phyloP scores from a whole-genome alignment of 495 filamentous ascomycete genomes.

The Podospora anserina region DNA sequence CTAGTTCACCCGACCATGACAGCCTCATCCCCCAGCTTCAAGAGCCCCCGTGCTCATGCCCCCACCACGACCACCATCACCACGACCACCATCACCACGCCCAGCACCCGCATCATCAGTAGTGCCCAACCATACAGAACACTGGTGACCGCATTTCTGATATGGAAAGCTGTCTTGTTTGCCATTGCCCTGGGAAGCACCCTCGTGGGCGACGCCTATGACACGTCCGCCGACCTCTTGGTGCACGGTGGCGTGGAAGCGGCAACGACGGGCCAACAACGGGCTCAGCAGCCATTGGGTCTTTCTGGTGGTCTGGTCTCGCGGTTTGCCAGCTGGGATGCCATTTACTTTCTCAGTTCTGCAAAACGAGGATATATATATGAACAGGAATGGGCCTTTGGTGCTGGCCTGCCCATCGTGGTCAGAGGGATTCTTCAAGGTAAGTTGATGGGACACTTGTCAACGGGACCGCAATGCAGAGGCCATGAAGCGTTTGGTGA shows the following conservation, averaged over 20 bases:
- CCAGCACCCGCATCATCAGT: neutral
- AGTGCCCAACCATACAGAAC: slow-evolving; percentile 25
- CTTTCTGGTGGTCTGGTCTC: slow-evolving; percentile 30
- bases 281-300: slow-evolving; percentile 40
- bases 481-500: neutral
- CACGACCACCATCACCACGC: neutral
- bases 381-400: slow-evolving; percentile 98
- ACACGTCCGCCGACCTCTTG: slow-evolving; percentile 51
- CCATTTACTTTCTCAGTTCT: slow-evolving; percentile 74
- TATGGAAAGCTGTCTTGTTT: slow-evolving; percentile 75
- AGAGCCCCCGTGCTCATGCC: neutral
- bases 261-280: slow-evolving; percentile 1
- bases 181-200: slow-evolving; percentile 54
- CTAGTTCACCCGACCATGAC: neutral
- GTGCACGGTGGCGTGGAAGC: slow-evolving; percentile 43
- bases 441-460: slow-evolving; percentile 16
- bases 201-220: slow-evolving; percentile 38
- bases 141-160: slow-evolving; percentile 40
- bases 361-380: slow-evolving; percentile 72
- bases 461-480: neutral
- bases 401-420: slow-evolving; percentile 59
- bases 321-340: slow-evolving; percentile 83
- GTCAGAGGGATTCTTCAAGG: slow-evolving; percentile 40
- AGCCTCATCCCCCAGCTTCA: neutral
- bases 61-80: neutral